Evolutionary conservation across 345 rosid genomes (phyloP), one percentile per base, ranked within the genome.

Genomic region (Physaria fendleri): DNA sequence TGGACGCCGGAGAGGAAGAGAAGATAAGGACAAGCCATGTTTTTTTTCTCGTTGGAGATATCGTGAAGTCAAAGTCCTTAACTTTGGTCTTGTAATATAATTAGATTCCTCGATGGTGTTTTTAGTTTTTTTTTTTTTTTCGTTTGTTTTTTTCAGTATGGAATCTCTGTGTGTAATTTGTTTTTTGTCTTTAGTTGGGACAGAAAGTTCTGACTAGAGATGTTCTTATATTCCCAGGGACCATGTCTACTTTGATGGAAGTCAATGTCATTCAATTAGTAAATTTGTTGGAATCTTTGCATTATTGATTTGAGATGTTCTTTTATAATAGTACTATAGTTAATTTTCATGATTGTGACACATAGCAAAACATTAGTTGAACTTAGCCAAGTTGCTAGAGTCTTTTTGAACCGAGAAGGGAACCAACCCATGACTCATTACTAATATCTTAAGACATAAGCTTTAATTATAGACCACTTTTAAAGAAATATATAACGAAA

Each of bases 1-100:
- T 93, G 99, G 97, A 76, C 80, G 51, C 84, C 91, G 47, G 93
- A 81, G 66, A 78, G 90, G 47, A 79, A 84, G 53, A 62, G 68
- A 50, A 62, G 63, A 55, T 54, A 62, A 69, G 56, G 68, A 25
- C 12, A 38, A 1, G 55, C 41, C 62, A 41, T 59, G 54, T 51
- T 50, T 44, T 34, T 33, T 50, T 44, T 34, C 25, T 27, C 34
- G 15, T 46, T 62, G 48, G 39, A 38, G 42, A 50, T 62, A 17
- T 68, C 53, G 49, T 53, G 44, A 69, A 62, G 68, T 55, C 74
- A 69, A 69, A 69, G 69, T 63, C 39, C 47, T 59, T 10, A 24
- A 3, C 48, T 54, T 69, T 62, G 64, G 41, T 68, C 53, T 62
- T 69, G 73, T 69, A 62, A 54, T 62, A 69, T 69, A 69, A 37